Evolutionary conservation across 1,139 yeast genomes (phyloP), one percentile per base, ranked within the genome.

Genomic region (Yamadazyma buinensis): DNA sequence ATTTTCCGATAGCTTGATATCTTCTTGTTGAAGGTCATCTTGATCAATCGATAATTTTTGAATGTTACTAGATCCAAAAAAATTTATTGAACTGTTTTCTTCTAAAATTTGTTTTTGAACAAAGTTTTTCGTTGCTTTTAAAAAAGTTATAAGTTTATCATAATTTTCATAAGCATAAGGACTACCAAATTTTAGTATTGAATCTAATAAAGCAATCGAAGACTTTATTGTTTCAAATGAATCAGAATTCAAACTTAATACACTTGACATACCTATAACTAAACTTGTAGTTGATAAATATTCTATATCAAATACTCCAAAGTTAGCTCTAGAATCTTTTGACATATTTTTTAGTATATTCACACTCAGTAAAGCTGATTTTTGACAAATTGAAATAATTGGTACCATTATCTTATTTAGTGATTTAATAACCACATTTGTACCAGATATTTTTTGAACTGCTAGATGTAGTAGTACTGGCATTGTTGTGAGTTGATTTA

Each of bases 381-480:
- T 30, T 17, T 30, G 33, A 12, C 37, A 30, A 5, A 34, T 34
- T 10, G 34, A 30, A 6, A 34, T 30, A 3, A 34, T 30, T 4
- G 37, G 30, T 11, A 26, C 10, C 34, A 34, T 30, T 27, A 34
- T 20, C 2, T 30, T 12, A 15, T 21, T 34, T 20, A 30, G 26
- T 8, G 23, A 11, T 21, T 19, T 19, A 3, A 17, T 10, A 8
- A 20, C 30, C 7, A 30, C 19, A 14, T 17, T 24, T 11, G 30
- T 14, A n/a, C 37, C 34, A 11, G 31, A 27, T 14, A 34, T 14
- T 18, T 23, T 30, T 14, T 28, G 23, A 9, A 30, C 26, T 7
- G 37, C 23, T 11, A 34, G 15, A 23, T 34, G 34, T 7, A 34
- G 17, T 11, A 34, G 29, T 2, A 34, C 31, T 7, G 37, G 37